These are phyloP conservation scores for Acanthochlamys bracteata DNA, from an alignment of 106 monocot genomes.

Conservation along the genomic window DNA sequence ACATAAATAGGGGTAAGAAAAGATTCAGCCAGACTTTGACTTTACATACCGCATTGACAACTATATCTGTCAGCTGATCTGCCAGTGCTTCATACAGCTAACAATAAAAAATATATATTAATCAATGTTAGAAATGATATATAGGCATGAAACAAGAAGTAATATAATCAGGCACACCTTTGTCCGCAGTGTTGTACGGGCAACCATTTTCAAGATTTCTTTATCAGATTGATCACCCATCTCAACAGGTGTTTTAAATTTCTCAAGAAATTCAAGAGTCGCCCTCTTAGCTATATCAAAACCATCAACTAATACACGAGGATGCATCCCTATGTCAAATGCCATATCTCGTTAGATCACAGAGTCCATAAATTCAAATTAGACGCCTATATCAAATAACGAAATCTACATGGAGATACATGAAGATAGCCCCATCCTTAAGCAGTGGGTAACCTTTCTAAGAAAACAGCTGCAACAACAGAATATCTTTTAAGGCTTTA, in stretches of 20 bases:
- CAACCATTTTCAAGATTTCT: constrained; percentile 93
- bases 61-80: constrained; percentile 93
- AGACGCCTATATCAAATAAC: too few relatives aligned
- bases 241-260: constrained; percentile 87
- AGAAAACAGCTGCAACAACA: too few relatives aligned
- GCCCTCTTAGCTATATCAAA: constrained; percentile 96
- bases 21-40: background rate
- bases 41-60: constrained; percentile 75
- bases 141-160: background rate
- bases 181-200: constrained; percentile 87
- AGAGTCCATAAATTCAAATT: background rate
- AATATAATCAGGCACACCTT: constrained; percentile 44
- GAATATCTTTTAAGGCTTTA: too few relatives aligned
- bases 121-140: background rate
- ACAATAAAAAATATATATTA: constrained; percentile 9
- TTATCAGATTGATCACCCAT: constrained; percentile 80
- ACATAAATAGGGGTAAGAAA: too few relatives aligned
- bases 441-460: too few relatives aligned
- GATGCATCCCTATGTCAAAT: constrained; percentile 77
- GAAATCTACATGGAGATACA: too few relatives aligned
- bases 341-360: background rate
- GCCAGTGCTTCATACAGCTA: constrained; percentile 90
- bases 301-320: constrained; percentile 85
- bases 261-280: constrained; percentile 93
- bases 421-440: too few relatives aligned